A percentile compares a stretch with the other conserved stretches of the same genome.
These are phyloP conservation scores for Periglandula ipomoeae DNA, from an alignment of 2,329 filamentous ascomycete genomes.

Conservation along the genomic window DNA sequence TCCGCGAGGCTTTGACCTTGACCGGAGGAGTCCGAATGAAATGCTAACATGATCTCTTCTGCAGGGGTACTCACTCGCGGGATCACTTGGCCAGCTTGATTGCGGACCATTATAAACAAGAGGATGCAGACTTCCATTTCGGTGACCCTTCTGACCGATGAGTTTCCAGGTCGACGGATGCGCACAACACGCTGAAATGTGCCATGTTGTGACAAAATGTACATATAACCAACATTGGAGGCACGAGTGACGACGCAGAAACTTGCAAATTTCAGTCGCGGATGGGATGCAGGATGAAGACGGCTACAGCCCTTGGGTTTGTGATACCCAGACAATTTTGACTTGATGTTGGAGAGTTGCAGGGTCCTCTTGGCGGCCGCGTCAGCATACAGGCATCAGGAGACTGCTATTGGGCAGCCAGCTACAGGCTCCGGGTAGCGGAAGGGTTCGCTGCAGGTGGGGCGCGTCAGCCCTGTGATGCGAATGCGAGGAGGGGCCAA, in stretches of 20 bases:
- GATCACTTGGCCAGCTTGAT: conserved; percentile 67
- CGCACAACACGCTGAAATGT: not conserved
- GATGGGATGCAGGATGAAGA: not conserved
- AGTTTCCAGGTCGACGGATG: not conserved
- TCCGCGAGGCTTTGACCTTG: no score
- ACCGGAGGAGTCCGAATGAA: no score
- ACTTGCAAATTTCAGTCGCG: not conserved
- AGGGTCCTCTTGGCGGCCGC: conserved; percentile 7
- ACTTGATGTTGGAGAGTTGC: not conserved
- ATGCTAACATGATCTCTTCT: conserved; percentile 1
- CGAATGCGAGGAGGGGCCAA: not conserved
- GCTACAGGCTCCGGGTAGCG: not conserved
- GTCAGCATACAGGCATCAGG: conserved; percentile 11
- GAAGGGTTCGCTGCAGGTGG: not conserved
- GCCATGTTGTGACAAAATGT: not conserved
- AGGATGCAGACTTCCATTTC: conserved; percentile 57
- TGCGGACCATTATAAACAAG: conserved; percentile 64
- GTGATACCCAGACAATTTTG: no score
- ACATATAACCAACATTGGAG: not conserved
- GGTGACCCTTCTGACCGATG: conserved; percentile 26
- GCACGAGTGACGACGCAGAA: not conserved
- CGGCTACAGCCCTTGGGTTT: not conserved
- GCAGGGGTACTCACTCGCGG: conserved; percentile 56
- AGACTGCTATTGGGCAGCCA: conserved; percentile 1
- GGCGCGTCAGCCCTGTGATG: not conserved